These are phyloP conservation scores for Phytophthora crassamura DNA, from an alignment of 352 stramenopile species.

Conservation along the genomic window DNA sequence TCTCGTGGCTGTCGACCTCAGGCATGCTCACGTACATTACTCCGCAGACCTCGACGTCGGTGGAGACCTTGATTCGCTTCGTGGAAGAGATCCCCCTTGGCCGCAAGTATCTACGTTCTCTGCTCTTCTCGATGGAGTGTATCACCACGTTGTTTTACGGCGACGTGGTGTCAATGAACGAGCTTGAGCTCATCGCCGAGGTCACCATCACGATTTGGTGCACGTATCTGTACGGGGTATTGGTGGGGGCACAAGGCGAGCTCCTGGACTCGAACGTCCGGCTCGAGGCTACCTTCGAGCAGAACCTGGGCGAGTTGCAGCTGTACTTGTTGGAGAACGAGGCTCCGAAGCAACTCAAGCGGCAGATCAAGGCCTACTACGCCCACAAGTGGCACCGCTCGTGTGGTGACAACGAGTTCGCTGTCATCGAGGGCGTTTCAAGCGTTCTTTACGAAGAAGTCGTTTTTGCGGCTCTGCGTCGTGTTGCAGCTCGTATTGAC, in stretches of 20 bases:
- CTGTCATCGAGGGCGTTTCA: conserved; percentile 46
- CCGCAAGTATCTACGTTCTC: conserved; percentile 66
- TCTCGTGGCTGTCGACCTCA: conserved; percentile 57
- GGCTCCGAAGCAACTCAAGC: conserved; percentile 61
- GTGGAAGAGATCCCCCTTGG: conserved; percentile 30
- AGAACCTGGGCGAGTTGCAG: conserved; percentile 61
- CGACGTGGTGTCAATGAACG: conserved; percentile 63
- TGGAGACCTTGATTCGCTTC: too few relatives aligned
- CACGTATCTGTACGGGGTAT: conserved; percentile 66
- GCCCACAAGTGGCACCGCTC: conserved; percentile 53
- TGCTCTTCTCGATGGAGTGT: conserved; percentile 59
- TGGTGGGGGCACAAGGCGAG: conserved; percentile 59
- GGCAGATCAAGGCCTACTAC: conserved; percentile 74
- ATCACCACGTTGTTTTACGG: conserved; percentile 73
- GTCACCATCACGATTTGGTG: conserved; percentile 54
- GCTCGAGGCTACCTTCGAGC: conserved; percentile 54
- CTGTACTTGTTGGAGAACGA: conserved; percentile 68
- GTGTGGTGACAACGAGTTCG: conserved; percentile 53
- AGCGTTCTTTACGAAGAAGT: conserved; percentile 56
- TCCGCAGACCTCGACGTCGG: neutral
- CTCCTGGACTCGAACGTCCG: conserved; percentile 49
- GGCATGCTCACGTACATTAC: conserved; percentile 47
- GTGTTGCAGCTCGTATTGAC: conserved; percentile 51
- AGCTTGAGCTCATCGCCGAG: conserved; percentile 54
- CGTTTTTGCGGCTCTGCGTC: conserved; percentile 49